Conservation (phyloP, 2,329 filamentous ascomycete genomes). For the Verticillium albo-atrum region DNA sequence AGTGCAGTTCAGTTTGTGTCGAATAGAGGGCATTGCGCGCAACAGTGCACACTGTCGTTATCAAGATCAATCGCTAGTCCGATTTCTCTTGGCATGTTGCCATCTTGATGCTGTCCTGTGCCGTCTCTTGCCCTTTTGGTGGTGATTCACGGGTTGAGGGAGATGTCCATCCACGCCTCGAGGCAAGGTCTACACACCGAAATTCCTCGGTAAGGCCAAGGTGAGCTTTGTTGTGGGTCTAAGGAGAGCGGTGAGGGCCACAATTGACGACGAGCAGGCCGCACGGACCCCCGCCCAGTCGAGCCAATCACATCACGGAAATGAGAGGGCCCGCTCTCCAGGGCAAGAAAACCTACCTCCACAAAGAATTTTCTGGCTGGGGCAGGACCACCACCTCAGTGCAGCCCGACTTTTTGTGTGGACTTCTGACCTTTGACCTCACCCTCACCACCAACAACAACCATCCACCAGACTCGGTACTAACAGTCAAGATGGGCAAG, state of each 20-base stretch:
- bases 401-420: not conserved
- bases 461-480: conserved; percentile 15
- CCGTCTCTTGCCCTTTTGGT: no score
- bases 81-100: not conserved
- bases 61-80: conserved; percentile 7
- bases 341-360: not conserved
- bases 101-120: not conserved
- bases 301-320: not conserved
- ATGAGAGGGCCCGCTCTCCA: not conserved
- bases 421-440: conserved; percentile 20
- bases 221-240: no score
- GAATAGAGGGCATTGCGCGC: conserved; percentile 2
- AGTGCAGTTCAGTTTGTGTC: not conserved
- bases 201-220: no score
- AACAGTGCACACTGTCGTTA: conserved; percentile 1
- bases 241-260: no score
- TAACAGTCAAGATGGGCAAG: conserved; percentile 56
- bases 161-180: no score
- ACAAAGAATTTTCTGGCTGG: not conserved
- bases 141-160: no score
- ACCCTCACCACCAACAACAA: conserved; percentile 31
- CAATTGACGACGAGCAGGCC: not conserved
- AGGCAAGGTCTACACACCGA: no score
- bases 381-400: not conserved
- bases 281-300: not conserved